Conservation (phyloP, 495 filamentous ascomycete genomes). For the Daldinia childiae region DNA sequence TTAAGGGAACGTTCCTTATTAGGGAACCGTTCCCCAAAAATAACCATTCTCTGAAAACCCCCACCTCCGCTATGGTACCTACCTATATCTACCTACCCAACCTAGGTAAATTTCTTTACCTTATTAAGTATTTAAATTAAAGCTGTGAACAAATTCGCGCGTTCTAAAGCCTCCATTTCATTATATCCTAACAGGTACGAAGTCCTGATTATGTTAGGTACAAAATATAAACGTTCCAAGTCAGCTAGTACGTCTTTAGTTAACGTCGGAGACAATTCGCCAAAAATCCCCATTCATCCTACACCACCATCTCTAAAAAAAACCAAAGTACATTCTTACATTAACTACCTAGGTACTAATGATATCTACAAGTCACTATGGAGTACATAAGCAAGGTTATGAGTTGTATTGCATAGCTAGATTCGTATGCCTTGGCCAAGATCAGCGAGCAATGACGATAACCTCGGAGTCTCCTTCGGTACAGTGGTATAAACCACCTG, state of each 20-base stretch:
- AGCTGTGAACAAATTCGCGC: not conserved
- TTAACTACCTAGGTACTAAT: no score
- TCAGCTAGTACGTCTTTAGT: not conserved
- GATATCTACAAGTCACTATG: not conserved
- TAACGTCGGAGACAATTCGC: not conserved
- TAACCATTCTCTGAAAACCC: no score
- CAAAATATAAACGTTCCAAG: not conserved
- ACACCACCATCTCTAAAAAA: no score
- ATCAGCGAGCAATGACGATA: not conserved
- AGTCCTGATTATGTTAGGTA: not conserved
- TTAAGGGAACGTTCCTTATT: no score
- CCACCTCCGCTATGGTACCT: no score
- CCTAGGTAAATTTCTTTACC: not conserved
- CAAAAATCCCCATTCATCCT: no score
- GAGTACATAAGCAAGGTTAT: not conserved
- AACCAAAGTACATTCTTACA: no score
- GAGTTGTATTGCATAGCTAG: not conserved
- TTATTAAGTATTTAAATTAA: not conserved
- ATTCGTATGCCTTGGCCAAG: not conserved
- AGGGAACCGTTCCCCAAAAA: no score
- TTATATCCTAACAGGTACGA: not conserved
- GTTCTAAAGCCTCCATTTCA: not conserved
- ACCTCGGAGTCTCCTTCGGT: conserved; percentile 13
- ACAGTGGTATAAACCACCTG: not conserved
- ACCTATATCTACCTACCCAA: not conserved